Percentiles rank a stretch among this genome's conserved stretches.
Conservation (phyloP, 495 filamentous ascomycete species). For the Neurospora sp. region DNA sequence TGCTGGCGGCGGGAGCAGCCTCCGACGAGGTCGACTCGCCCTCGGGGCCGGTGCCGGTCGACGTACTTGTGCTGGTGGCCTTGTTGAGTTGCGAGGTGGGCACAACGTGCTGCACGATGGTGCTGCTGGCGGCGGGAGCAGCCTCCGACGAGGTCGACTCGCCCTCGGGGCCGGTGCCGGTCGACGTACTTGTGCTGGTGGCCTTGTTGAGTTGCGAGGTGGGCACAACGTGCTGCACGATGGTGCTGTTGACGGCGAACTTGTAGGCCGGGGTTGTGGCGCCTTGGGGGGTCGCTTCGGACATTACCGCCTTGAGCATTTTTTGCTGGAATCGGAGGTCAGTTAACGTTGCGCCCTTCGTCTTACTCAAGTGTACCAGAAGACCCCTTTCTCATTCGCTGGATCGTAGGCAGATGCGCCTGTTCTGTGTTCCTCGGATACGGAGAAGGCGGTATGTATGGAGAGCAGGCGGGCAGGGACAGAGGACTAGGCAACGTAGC, state of each 20-base stretch:
- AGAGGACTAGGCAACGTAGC: neutral
- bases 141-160: conserved; percentile 28
- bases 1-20: too few species aligned
- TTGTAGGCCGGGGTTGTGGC: conserved; percentile 54
- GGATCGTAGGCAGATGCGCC: neutral
- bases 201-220: conserved; percentile 45
- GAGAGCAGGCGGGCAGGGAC: neutral
- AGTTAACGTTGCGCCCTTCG: neutral
- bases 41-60: too few species aligned
- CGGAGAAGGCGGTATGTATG: neutral
- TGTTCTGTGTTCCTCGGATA: neutral
- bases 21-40: too few species aligned
- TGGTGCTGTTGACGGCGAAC: conserved; percentile 93
- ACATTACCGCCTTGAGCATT: conserved; percentile 76
- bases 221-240: conserved; percentile 77
- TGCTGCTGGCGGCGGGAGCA: too few species aligned
- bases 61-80: too few species aligned
- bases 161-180: conserved; percentile 23
- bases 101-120: too few species aligned
- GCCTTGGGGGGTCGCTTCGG: conserved; percentile 58
- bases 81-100: too few species aligned
- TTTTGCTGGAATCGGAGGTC: conserved; percentile 48
- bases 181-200: conserved; percentile 27
- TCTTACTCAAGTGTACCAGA: neutral
- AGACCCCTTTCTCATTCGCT: neutral